A percentile compares a stretch with the other conserved stretches of the same genome.
Conservation (phyloP, 805 yeast species). For the Schwanniomyces pseudopolymorphus region DNA sequence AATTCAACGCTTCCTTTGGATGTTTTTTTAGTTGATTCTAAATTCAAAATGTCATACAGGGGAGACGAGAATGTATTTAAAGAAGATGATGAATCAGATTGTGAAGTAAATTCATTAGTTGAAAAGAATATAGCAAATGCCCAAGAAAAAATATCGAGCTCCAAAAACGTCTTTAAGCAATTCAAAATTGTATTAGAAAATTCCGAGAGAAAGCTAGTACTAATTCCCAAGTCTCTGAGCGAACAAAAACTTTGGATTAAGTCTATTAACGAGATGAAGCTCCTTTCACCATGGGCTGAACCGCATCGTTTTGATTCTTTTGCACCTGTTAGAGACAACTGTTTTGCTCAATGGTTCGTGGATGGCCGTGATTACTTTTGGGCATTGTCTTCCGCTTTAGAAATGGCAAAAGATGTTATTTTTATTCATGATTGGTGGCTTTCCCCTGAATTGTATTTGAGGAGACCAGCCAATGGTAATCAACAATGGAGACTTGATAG, state of each 20-base stretch:
- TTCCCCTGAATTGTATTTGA: conserved; percentile 86
- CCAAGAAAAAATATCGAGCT: conserved; percentile 24
- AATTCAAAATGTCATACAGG: conserved; percentile 58
- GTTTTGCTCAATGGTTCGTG: conserved; percentile 94
- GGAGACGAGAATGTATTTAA: conserved; percentile 27
- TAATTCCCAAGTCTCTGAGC: conserved; percentile 64
- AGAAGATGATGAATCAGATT: conserved; percentile 44
- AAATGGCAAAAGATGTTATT: conserved; percentile 89
- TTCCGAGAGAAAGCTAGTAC: conserved; percentile 72
- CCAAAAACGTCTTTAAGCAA: conserved; percentile 53
- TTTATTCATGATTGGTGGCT: conserved; percentile 99
- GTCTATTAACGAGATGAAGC: conserved; percentile 68
- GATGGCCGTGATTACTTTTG: conserved; percentile 96
- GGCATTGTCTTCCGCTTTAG: conserved; percentile 91
- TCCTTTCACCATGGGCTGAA: conserved; percentile 69
- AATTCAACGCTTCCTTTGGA: conserved; percentile 87
- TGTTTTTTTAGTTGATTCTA: conserved; percentile 82
- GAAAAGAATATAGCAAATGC: conserved; percentile 22
- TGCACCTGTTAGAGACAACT: conserved; percentile 86
- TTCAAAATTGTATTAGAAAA: conserved; percentile 59
- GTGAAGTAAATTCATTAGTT: conserved; percentile 39
- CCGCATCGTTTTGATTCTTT: conserved; percentile 80
- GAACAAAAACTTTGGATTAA: conserved; percentile 73
- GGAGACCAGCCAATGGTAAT: conserved; percentile 94
- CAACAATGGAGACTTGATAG: conserved; percentile 93